A percentile compares a stretch with the other conserved stretches of the same genome.
Evolutionary conservation across 1,284 basidiomycete species (phyloP).

Genomic region (Caloboletus firmus): DNA sequence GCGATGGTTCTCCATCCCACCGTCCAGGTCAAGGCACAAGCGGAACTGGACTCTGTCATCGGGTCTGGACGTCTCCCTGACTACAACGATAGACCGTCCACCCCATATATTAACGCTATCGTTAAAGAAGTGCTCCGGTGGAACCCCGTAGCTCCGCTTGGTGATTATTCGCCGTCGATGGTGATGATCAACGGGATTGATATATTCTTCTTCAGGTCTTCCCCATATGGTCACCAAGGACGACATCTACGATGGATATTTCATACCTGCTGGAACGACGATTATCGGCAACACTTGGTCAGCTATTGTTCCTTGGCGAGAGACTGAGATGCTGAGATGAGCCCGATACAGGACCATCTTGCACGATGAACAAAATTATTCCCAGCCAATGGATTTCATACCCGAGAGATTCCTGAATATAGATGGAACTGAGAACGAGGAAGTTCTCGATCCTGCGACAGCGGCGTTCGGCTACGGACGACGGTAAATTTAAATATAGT

Average conservation of each 20-base stretch:
- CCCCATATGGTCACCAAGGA: conserved; percentile 46
- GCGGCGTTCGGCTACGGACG: conserved; percentile 52
- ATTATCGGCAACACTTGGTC: conserved; percentile 44
- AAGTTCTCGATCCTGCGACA: conserved; percentile 40
- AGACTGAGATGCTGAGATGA: conserved; percentile 7
- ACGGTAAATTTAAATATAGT: conserved; percentile 26
- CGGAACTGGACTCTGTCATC: conserved; percentile 45
- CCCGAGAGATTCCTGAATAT: conserved; percentile 45
- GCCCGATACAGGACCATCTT: conserved; percentile 44
- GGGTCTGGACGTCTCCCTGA: conserved; percentile 45
- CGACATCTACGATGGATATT: conserved; percentile 40
- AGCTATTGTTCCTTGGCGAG: neutral
- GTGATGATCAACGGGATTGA: conserved; percentile 13
- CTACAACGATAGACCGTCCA: conserved; percentile 43
- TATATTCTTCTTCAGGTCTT: conserved; percentile 34
- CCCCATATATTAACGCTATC: conserved; percentile 47
- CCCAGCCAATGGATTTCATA: conserved; percentile 42
- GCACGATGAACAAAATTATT: conserved; percentile 44
- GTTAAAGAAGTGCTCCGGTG: conserved; percentile 54
- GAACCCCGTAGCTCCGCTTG: conserved; percentile 51
- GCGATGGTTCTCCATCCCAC: conserved; percentile 49
- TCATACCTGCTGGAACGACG: conserved; percentile 43
- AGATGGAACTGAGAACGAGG: conserved; percentile 36
- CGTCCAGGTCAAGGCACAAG: conserved; percentile 46
- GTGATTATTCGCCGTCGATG: conserved; percentile 30